A percentile compares a stretch with the other conserved stretches of the same genome.
These are phyloP conservation scores for Coemansia sp. DNA, from an alignment of 192 early-diverging fungal species.

Conservation along the genomic window DNA sequence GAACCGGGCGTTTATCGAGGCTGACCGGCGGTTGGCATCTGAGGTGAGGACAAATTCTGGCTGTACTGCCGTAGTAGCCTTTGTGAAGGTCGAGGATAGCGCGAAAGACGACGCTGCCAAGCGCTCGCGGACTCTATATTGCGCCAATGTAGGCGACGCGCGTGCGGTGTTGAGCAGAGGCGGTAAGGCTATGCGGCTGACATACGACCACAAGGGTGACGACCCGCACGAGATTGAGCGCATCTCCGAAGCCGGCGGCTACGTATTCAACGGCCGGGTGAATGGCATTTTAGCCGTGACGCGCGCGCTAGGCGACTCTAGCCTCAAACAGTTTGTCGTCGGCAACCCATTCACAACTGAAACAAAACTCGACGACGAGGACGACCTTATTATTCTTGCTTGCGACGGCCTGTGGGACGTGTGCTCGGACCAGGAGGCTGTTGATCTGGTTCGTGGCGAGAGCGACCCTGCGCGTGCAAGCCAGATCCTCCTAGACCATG, in stretches of 20 bases:
- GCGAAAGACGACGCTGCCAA: conserved; percentile 8
- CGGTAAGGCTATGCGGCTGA: conserved; percentile 79
- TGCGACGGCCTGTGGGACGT: conserved; percentile 99
- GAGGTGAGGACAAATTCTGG: conserved; percentile 82
- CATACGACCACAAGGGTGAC: conserved; percentile 98
- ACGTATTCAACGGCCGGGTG: conserved; percentile 96
- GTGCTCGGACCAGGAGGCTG: conserved; percentile 90
- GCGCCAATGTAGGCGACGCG: conserved; percentile 97
- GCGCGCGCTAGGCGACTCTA: conserved; percentile 88
- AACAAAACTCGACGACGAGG: conserved; percentile 69
- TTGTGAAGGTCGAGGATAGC: conserved; percentile 51
- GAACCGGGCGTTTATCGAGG: conserved; percentile 77
- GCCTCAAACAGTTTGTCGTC: conserved; percentile 96
- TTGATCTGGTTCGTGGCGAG: conserved; percentile 79
- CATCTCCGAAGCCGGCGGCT: conserved; percentile 91
- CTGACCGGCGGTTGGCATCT: conserved; percentile 76
- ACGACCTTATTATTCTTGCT: conserved; percentile 87
- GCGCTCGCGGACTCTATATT: conserved; percentile 63
- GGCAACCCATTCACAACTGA: conserved; percentile 96
- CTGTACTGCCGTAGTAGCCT: conserved; percentile 88
- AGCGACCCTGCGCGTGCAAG: conserved; percentile 76
- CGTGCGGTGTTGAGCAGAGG: conserved; percentile 88
- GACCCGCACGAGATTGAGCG: conserved; percentile 86
- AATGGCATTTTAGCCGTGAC: conserved; percentile 96
- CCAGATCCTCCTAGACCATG: conserved; percentile 76